phyloP scores from a whole-genome alignment of 805 yeast genomes.

The Diddensiella transvaalensis region DNA sequence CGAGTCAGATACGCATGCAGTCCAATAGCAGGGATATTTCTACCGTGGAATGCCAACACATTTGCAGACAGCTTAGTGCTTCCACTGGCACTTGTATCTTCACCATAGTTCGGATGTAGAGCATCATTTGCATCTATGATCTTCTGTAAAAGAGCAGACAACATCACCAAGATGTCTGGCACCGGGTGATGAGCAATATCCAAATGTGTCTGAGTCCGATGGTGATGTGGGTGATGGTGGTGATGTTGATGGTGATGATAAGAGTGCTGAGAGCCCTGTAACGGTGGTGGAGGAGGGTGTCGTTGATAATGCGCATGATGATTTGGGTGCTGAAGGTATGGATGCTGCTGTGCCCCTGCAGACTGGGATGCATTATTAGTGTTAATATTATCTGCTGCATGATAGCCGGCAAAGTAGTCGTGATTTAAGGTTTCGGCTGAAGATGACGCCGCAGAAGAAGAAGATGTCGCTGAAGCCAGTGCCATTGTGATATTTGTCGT shows the following conservation, averaged over 20 bases:
- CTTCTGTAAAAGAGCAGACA: conserved; percentile 77
- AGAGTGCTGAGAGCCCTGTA: too few relatives aligned
- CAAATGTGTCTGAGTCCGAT: conserved; percentile 28
- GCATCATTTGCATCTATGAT: conserved; percentile 89
- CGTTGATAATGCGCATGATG: too few relatives aligned
- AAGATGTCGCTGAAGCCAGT: conserved; percentile 25
- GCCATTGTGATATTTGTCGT: conserved; percentile 30
- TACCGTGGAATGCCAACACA: conserved; percentile 89
- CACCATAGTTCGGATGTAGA: conserved; percentile 52
- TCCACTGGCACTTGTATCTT: conserved; percentile 27
- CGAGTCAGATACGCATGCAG: conserved; percentile 85
- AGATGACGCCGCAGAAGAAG: conserved; percentile 32
- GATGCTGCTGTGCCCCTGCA: neutral
- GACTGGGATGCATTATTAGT: neutral
- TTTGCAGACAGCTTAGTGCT: conserved; percentile 28
- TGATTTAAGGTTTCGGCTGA: conserved; percentile 2
- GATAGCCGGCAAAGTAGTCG: too few relatives aligned
- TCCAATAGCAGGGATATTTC: conserved; percentile 93
- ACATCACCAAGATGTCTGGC: conserved; percentile 75
- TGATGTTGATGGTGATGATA: conserved; percentile 16
- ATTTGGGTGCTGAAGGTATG: too few relatives aligned
- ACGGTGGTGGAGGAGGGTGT: conserved; percentile 12
- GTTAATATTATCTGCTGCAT: neutral
- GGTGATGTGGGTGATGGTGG: conserved; percentile 7
- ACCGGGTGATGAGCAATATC: conserved; percentile 83